Evolutionary conservation across 345 rosid genomes (phyloP), one percentile per base, ranked within the genome.

Genomic region (Jatropha curcas): DNA sequence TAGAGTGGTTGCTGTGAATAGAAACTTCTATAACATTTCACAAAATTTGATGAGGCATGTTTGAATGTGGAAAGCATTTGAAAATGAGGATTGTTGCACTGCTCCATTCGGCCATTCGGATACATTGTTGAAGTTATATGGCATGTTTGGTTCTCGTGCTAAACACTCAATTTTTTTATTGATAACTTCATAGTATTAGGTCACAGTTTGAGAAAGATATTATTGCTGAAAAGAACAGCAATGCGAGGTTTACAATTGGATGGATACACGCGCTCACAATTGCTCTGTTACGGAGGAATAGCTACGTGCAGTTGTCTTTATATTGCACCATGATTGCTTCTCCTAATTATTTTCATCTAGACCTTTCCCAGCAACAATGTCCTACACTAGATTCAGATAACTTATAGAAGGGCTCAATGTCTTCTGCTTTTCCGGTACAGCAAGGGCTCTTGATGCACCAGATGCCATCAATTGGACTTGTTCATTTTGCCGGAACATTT

Each of bases 1-100:
- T 27, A 30, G 31, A 27, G 60, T 56, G 27, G 60, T 56, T 56
- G 60, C 60, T 27, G 60, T 56, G 60, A 56, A n/a, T n/a, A 56
- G 30, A 56, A 56, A 24, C 5, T 56, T 56, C 60, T n/a, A 56
- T 27, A 8, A 35, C 39, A 30, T 5, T 1, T 56, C 60, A 3
- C 30, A 24, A 22, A 27, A 22, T n/a, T n/a, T 50, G 27, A 8
- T 35, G 39, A 35, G 39, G n/a, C n/a, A 35, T 35, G 39, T n/a
- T 5, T 8, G 4, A 35, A 56, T 56, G 2, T 27, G n/a, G 13
- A 56, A 56, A 56, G 8, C 60, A 5, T 56, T 56, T 27, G 30
- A n/a, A 27, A 27, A 9, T n/a, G 60, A 56, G n/a, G 60, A 56
- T 56, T 56, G 5, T 1, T n/a, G 60, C 31, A 7, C 16, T 56